A percentile compares a stretch with the other conserved stretches of the same genome.
phyloP scores from a whole-genome alignment of 2,329 filamentous ascomycete species.

The Botrytis squamosa region DNA sequence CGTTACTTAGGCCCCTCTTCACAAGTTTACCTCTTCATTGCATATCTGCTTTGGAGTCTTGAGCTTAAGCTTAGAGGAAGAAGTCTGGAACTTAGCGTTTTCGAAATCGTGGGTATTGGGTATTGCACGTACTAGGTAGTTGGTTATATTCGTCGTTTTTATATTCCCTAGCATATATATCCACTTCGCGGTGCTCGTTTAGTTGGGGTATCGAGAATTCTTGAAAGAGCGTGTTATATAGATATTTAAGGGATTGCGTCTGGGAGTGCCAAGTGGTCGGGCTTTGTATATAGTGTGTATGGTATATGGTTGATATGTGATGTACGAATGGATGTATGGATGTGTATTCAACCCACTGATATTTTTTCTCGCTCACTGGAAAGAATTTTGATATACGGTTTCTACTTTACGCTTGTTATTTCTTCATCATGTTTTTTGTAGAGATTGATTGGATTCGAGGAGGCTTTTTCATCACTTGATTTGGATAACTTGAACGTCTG shows the following conservation, averaged over 20 bases:
- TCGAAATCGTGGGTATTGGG: too few species aligned
- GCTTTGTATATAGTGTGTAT: too few species aligned
- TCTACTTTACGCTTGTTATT: not conserved
- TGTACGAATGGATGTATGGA: too few species aligned
- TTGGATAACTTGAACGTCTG: not conserved
- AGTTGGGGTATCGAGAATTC: not conserved
- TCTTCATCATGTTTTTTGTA: not conserved
- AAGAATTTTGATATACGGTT: not conserved
- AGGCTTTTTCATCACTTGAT: not conserved
- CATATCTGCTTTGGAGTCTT: not conserved
- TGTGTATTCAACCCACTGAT: too few species aligned
- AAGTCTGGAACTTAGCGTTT: too few species aligned
- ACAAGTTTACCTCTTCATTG: not conserved
- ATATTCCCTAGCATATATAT: too few species aligned
- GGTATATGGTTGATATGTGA: too few species aligned
- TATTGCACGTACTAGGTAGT: too few species aligned
- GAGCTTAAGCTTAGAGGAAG: not conserved
- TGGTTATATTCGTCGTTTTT: not conserved
- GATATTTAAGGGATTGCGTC: too few species aligned
- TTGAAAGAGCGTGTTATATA: too few species aligned
- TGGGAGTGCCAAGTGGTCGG: too few species aligned
- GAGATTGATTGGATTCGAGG: not conserved
- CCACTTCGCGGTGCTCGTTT: not conserved
- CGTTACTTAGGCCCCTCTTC: not conserved
- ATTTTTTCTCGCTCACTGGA: not conserved